A percentile compares a stretch with the other conserved stretches of the same genome.
Evolutionary conservation across 2,329 filamentous ascomycete genomes (phyloP).

Genomic region (Penicillium hesseltinei): DNA sequence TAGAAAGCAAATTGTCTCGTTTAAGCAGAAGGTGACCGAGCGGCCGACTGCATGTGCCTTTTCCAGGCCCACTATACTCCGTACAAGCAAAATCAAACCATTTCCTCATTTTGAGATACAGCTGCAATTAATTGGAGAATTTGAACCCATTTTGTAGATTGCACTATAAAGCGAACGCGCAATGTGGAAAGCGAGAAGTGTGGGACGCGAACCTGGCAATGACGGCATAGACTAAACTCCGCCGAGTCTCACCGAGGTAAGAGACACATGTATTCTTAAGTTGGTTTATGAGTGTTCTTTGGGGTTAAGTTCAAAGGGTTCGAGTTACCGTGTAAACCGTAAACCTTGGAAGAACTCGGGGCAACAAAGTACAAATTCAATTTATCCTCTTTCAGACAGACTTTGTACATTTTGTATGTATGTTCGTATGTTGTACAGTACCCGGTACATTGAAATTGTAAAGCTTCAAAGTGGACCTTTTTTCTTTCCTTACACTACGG

Average conservation of each 20-base stretch:
- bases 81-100: neutral
- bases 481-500: conserved; percentile 19
- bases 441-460: conserved; percentile 12
- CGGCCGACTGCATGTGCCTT: conserved; percentile 18
- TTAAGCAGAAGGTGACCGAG: conserved; percentile 14
- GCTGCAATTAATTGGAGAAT: neutral
- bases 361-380: conserved; percentile 2
- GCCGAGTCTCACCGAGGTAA: conserved; percentile 15
- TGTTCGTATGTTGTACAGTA: neutral
- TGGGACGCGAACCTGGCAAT: conserved; percentile 35
- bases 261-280: conserved; percentile 9
- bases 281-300: neutral
- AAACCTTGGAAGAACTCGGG: neutral
- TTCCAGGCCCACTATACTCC: neutral
- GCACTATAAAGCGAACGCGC: conserved; percentile 21
- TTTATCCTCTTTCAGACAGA: conserved; percentile 17
- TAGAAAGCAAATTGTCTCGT: conserved; percentile 7
- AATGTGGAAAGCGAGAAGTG: conserved; percentile 23
- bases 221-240: conserved; percentile 25
- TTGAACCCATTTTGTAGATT: neutral
- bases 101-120: neutral
- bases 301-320: neutral
- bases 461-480: conserved; percentile 21
- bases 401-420: neutral
- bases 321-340: neutral